phyloP scores from a whole-genome alignment of 2,329 filamentous ascomycete species.

The Incumbomyces delicatus region DNA sequence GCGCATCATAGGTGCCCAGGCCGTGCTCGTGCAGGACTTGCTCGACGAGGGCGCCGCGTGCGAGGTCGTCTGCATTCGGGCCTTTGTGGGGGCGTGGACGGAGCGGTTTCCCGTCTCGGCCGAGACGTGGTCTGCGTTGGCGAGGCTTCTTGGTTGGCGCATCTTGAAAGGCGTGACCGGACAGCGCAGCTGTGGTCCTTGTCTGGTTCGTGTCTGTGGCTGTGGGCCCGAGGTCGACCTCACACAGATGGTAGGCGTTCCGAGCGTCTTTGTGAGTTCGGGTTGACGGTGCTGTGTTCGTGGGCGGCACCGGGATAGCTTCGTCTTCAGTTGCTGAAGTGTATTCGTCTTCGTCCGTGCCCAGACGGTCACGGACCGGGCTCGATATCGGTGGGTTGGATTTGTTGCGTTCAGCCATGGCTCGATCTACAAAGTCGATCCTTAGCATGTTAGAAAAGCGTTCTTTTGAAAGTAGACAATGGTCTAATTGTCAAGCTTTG shows the following conservation, averaged over 20 bases:
- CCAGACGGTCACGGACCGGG: constrained; percentile 30
- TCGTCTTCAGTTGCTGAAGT: not conserved
- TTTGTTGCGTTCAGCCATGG: constrained; percentile 45
- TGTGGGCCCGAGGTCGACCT: constrained; percentile 46
- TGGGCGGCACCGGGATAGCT: not conserved
- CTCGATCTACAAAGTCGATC: constrained; percentile 58
- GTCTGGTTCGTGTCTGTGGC: constrained; percentile 34
- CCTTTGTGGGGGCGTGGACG: constrained; percentile 32
- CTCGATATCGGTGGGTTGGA: not conserved
- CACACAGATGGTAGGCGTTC: constrained; percentile 39
- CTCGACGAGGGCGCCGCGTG: constrained; percentile 46
- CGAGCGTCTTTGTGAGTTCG: constrained; percentile 34
- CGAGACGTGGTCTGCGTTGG: constrained; percentile 25
- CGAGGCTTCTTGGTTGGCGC: constrained; percentile 18
- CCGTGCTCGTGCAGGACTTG: constrained; percentile 47
- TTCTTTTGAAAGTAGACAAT: no score
- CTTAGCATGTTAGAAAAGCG: constrained; percentile 50
- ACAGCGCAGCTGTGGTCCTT: constrained; percentile 36
- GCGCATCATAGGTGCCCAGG: constrained; percentile 26
- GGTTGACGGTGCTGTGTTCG: constrained; percentile 15
- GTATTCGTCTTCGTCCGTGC: not conserved
- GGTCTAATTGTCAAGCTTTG: no score
- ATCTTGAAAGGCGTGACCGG: constrained; percentile 27
- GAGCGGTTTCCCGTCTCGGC: constrained; percentile 35
- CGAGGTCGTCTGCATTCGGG: constrained; percentile 43